Base-by-base conservation (phyloP, 2,329 filamentous ascomycete species). In the Fusarium sp. region DNA sequence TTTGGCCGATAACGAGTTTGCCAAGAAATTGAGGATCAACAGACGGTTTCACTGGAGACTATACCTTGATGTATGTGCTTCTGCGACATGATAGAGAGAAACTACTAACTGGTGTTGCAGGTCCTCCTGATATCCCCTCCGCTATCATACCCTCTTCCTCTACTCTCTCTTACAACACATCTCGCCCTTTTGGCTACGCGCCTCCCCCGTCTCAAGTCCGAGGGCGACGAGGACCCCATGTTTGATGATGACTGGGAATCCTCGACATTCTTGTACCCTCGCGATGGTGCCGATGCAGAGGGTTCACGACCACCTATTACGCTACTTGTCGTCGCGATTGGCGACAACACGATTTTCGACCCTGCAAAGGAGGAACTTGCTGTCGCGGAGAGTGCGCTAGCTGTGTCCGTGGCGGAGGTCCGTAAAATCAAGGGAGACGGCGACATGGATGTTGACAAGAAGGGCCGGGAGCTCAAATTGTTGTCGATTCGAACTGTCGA, bases 191-290 rank as follows among this genome's bases (percentile, higher is more conserved):
- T 97, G 66, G 90, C 92, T 31, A 95, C 96, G 8, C 90, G 92
- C 68, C 85, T 98, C 4, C 96, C 96, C 9, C 87, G 89, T 28
- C 85, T 97, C 52, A 93, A 93, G 77, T 97, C 94, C 2, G 92
- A 97, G 79, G 88, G 88, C 60, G 95, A 98, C 80, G 96, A 99
- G 82, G 96, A 99, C 74, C 96, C 96, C 13, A 90, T 97, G 77
- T 99, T 99, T 80, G 92, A 97, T 82, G 96, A 99, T 81, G 96
- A 99, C 82, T 99, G 96, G 96, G 93, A 92, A 69, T 92, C 91
- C 16, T 90, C 94, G 1, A 85, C 88, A 18, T 90, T 89, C 59
- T 83, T 99, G 31, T 99, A 97, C 81, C 86, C 89, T 2, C 85
- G 85, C 62, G 77, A 79, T 15, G 74, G 72, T 34, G 74, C 71